These are phyloP conservation scores for Exophiala mesophila DNA, from an alignment of 2,329 filamentous ascomycete genomes.

Conservation along the genomic window DNA sequence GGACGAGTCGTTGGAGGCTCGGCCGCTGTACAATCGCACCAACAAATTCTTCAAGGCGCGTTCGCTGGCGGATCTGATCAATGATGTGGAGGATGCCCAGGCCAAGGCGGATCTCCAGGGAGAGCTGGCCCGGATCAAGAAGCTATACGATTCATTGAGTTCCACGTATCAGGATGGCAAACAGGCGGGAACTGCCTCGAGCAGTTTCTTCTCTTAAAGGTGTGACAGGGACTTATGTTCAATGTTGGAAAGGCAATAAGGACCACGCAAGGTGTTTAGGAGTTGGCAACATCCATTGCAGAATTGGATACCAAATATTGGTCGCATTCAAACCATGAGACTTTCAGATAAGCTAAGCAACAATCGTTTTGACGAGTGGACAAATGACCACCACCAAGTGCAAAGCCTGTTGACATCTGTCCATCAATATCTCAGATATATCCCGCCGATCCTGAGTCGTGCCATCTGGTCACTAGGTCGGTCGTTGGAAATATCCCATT, in stretches of 20 bases:
- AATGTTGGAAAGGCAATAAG: too few species aligned
- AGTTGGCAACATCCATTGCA: too few species aligned
- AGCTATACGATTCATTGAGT: conserved; percentile 44
- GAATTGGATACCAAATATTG: too few species aligned
- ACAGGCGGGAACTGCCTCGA: conserved; percentile 21
- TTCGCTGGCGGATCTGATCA: conserved; percentile 21
- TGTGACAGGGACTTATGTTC: too few species aligned
- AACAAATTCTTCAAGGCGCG: conserved; percentile 51
- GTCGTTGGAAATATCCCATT: neutral
- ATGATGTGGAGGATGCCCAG: conserved; percentile 33
- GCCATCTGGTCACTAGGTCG: neutral
- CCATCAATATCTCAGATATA: neutral
- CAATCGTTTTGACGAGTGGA: too few species aligned
- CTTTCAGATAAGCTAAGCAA: too few species aligned
- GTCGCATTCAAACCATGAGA: too few species aligned
- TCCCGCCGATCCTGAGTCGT: neutral
- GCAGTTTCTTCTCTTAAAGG: conserved; percentile 18
- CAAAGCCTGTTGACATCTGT: too few species aligned
- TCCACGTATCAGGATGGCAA: conserved; percentile 50
- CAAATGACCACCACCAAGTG: too few species aligned
- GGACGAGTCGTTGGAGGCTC: conserved; percentile 34
- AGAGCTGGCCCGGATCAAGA: conserved; percentile 48
- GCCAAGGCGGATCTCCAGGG: conserved; percentile 33
- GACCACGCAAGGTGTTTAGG: too few species aligned
- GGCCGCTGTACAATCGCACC: conserved; percentile 50